A percentile compares a stretch with the other conserved stretches of the same genome.
phyloP scores from a whole-genome alignment of 2,329 filamentous ascomycete genomes.

The Colletotrichum brevisporum region DNA sequence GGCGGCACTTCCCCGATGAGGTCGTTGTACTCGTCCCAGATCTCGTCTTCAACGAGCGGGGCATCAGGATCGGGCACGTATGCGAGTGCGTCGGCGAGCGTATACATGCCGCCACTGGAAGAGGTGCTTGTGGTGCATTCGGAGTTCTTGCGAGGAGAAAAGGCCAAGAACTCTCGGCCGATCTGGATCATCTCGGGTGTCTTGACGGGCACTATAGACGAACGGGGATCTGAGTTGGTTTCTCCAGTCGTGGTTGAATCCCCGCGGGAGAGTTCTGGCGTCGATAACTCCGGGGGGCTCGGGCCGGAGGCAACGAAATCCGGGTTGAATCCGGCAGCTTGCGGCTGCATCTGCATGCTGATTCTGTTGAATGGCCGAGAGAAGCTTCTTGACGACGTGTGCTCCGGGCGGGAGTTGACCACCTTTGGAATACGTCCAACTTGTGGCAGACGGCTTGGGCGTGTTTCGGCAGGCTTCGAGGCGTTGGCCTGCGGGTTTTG shows the following conservation, averaged over 20 bases:
- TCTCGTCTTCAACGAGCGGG: conserved; percentile 83
- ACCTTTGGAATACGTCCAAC: conserved; percentile 91
- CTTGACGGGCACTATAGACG: conserved; percentile 48
- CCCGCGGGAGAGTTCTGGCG: conserved; percentile 55
- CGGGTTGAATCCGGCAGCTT: conserved; percentile 47
- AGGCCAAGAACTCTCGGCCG: conserved; percentile 77
- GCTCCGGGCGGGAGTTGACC: conserved; percentile 76
- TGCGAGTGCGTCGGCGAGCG: conserved; percentile 75
- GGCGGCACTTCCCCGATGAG: conserved; percentile 77
- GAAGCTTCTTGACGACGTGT: conserved; percentile 83
- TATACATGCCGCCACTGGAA: conserved; percentile 71
- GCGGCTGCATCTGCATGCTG: conserved; percentile 59
- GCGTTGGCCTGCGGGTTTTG: conserved; percentile 24
- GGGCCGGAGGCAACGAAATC: conserved; percentile 60
- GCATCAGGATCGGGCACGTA: conserved; percentile 74
- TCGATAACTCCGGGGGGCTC: conserved; percentile 57
- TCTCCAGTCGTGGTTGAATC: conserved; percentile 51
- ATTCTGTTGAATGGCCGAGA: conserved; percentile 82
- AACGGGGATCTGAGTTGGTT: conserved; percentile 48
- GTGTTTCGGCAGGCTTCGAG: conserved; percentile 42
- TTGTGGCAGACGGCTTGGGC: conserved; percentile 79
- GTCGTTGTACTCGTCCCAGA: conserved; percentile 96
- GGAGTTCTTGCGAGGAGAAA: conserved; percentile 81
- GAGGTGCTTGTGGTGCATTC: conserved; percentile 65
- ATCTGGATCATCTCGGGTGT: conserved; percentile 50